These are phyloP conservation scores for Capsicum rhomboideum DNA, from an alignment of 257 asterid genomes.

Conservation along the genomic window DNA sequence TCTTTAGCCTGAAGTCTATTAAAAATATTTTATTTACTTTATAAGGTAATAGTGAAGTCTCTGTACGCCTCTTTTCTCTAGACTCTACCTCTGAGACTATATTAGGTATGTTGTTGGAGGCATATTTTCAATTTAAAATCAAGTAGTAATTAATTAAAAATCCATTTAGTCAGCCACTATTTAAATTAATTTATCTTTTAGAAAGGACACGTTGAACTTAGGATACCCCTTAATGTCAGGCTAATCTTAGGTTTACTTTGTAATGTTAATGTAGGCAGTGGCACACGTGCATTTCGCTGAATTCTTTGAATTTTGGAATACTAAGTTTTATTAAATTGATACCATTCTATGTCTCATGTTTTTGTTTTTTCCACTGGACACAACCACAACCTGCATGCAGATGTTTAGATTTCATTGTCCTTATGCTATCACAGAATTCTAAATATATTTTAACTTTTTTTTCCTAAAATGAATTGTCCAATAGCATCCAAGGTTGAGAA, in stretches of 20 bases:
- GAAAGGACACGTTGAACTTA: constrained; percentile 11
- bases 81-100: too few species aligned
- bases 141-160: background rate
- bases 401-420: background rate
- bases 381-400: background rate
- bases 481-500: background rate
- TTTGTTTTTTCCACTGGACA: background rate
- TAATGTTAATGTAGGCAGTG: constrained; percentile 7
- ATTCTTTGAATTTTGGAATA: constrained; percentile 23
- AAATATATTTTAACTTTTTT: background rate
- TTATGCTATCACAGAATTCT: background rate
- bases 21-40: too few species aligned
- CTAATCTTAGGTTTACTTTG: background rate
- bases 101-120: too few species aligned
- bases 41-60: too few species aligned
- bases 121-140: background rate
- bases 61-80: too few species aligned
- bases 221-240: constrained; percentile 27
- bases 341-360: background rate
- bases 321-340: constrained; percentile 6
- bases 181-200: background rate
- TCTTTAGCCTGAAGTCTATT: too few species aligned
- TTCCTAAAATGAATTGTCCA: background rate
- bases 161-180: background rate
- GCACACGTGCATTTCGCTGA: constrained; percentile 35